Evolutionary conservation across 306 rosid genomes (phyloP).

Genomic region (Vigna trinervia): DNA sequence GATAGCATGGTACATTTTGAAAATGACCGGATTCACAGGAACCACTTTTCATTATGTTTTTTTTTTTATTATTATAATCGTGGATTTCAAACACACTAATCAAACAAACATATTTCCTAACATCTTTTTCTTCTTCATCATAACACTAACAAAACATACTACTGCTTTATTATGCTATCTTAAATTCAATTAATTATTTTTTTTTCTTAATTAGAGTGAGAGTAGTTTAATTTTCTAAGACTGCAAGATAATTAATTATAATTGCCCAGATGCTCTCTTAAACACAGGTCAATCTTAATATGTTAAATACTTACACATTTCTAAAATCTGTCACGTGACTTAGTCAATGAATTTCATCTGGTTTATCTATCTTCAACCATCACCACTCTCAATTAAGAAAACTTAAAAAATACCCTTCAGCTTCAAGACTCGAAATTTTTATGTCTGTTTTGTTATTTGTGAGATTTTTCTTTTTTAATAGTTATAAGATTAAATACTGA

Average conservation of each 20-base stretch:
- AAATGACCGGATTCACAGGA: conserved; percentile 40
- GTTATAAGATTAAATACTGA: too few species aligned
- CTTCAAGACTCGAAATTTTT: too few species aligned
- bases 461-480: too few species aligned
- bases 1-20: conserved; percentile 45
- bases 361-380: not conserved
- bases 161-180: not conserved
- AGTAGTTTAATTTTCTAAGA: conserved; percentile 1
- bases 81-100: too few species aligned
- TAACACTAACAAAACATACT: too few species aligned
- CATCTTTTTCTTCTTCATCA: too few species aligned
- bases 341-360: not conserved
- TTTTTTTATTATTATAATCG: not conserved
- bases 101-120: too few species aligned
- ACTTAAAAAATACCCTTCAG: too few species aligned
- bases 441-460: too few species aligned
- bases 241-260: not conserved
- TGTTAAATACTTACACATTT: not conserved
- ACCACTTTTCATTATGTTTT: too few species aligned
- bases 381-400: not conserved
- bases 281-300: conserved; percentile 27
- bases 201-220: not conserved
- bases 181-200: not conserved
- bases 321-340: conserved; percentile 6
- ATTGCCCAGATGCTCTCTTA: conserved; percentile 42